Base-by-base conservation (phyloP, 2,329 filamentous ascomycete genomes). In the Peltaster fructicola region DNA sequence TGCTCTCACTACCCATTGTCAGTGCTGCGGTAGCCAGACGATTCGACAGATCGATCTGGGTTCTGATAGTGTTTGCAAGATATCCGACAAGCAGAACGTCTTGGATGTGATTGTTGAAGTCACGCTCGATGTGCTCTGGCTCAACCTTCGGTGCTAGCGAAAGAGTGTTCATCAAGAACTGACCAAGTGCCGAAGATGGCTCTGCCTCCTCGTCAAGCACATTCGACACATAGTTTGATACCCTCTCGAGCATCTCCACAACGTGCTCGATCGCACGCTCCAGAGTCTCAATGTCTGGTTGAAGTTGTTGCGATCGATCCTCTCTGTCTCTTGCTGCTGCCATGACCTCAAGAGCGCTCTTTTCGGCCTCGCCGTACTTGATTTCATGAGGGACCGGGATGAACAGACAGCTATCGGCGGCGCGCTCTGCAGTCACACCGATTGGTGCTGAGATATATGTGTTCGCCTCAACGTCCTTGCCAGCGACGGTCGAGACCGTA, bases 101-200 rank as follows among this genome's bases (percentile, higher is more conserved):
- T 62, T 98, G 88, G 55, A 98, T 82, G 61, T 98, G 88, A 64
- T 91, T 92, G 71, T 98, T 98, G 70, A 98, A 98, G 63, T 95
- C 84, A 50, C 76, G 68, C 65, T 98, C 88, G 48, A 98, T 84
- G 51, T 90, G 77, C 33, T 72, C 67, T 17, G 75, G 63, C 45
- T 92, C 80, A 33, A 95, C 88, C 67, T 95, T 98, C 46, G 88
- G 88, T 28, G 85, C 81, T 35, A 98, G 63, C 22, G 79, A 84
- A 35, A 98, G 68, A 18, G 85, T 75, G 53, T 91, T 91, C 65
- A 95, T 78, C 39, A 98, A 64, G 58, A 82, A 91, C 57, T 98
- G 90, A 38, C 84, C 88, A 29, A 98, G 63, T 8, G 84, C 81
- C 38, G 81, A 90, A 38, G 79, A 88, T 40, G 85, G 82, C 51